phyloP scores from a whole-genome alignment of 768 basidiomycete species.

The Lentinula detonsa region DNA sequence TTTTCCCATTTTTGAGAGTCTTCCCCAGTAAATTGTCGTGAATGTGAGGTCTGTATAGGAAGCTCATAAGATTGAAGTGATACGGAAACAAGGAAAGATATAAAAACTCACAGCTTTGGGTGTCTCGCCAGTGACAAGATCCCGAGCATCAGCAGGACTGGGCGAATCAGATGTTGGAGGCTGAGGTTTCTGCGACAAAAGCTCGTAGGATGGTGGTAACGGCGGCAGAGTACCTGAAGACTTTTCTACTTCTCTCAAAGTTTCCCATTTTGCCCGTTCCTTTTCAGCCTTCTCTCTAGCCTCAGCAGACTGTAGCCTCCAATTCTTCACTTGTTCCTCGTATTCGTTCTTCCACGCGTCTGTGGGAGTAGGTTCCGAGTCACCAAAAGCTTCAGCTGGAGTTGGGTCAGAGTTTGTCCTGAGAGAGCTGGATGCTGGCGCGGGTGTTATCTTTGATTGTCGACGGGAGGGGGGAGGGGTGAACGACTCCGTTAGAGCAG shows the following conservation, averaged over 20 bases:
- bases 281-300: constrained; percentile 72
- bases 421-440: background rate
- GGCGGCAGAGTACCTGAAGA: constrained; percentile 23
- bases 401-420: constrained; percentile 4
- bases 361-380: constrained; percentile 17
- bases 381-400: constrained; percentile 8
- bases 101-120: constrained; percentile 22
- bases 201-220: constrained; percentile 3
- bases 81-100: background rate
- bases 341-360: constrained; percentile 65
- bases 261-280: constrained; percentile 69
- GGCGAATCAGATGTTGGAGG: constrained; percentile 20
- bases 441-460: constrained; percentile 13
- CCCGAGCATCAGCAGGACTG: constrained; percentile 32
- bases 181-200: constrained; percentile 5
- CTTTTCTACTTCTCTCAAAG: constrained; percentile 50
- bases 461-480: constrained; percentile 23
- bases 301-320: constrained; percentile 69
- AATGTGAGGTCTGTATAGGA: constrained; percentile 19
- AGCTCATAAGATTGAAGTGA: constrained; percentile 3
- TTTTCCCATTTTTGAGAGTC: constrained; percentile 72
- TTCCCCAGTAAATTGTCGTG: constrained; percentile 31
- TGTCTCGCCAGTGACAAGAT: constrained; percentile 32
- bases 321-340: constrained; percentile 58
- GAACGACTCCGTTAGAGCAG: constrained; percentile 23